Evolutionary conservation across 345 rosid genomes (phyloP), one percentile per base, ranked within the genome.

Genomic region (Pugionium cornutum): DNA sequence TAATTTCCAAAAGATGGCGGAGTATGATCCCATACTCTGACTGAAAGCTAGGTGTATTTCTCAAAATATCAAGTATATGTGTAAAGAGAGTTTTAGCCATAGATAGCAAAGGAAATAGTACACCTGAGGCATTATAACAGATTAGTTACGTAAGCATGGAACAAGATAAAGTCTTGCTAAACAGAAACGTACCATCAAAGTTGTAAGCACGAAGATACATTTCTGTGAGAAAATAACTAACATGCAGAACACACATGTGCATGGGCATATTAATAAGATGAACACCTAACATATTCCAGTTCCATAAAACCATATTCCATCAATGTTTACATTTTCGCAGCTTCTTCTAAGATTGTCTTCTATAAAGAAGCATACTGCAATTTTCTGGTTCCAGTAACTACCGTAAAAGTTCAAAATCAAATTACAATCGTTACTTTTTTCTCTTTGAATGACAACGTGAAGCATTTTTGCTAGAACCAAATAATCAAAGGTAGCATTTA

Each of bases 1-100:
- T 81, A 34, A 82, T 69, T 27, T 65, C 79, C 79, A 92, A 76
- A 61, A 92, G 87, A 82, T 82, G 84, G 44, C 95, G 85, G 27
- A 89, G 86, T 51, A 88, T 85, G 68, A 78, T 75, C 70, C 92
- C 96, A 70, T 92, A 92, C 76, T 92, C 92, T 27, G 85, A 80
- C 59, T 89, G 97, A 78, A 88, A 85, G 81, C 87, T 83, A 49
- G 94, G 85, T 44, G 83, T 86, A 58, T 64, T 85, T 83, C 85
- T 82, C 74, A 88, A 60, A 49, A 86, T 81, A 68, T 92, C 92
- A 76, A 67, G 81, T 41, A 88, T 58, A 75, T 92, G 96, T 76
- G 67, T 77, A 79, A 84, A 89, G 56, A 92, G 83, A 33, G 72
- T 60, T 70, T 79, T 92, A 53, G 74, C 90, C 70, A 83, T 81